Conservation (phyloP, 345 rosid genomes). For the Sisymbrium irio region DNA sequence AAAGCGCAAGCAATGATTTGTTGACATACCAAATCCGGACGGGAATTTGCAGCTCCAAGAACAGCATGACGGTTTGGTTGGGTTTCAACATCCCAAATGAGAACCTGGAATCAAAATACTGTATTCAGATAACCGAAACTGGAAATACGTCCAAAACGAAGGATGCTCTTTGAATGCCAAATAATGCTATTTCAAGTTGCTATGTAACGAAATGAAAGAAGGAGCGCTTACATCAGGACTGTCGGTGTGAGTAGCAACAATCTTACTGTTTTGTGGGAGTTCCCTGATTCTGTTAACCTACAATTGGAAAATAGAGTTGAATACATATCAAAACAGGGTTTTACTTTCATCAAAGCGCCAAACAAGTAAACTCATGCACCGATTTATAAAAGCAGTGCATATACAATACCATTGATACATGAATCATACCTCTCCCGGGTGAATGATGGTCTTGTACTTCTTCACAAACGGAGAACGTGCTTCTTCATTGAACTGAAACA, state of each 20-base stretch:
- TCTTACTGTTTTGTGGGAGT: slow-evolving; percentile 87
- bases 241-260: slow-evolving; percentile 99
- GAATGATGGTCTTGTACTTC: slow-evolving; percentile 98
- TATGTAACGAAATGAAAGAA: not conserved
- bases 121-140: slow-evolving; percentile 11
- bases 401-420: not conserved
- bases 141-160: not conserved
- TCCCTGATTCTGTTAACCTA: slow-evolving; percentile 99
- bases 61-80: slow-evolving; percentile 99
- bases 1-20: slow-evolving; percentile 4
- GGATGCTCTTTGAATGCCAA: slow-evolving; percentile 11
- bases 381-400: slow-evolving; percentile 15
- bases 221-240: slow-evolving; percentile 76
- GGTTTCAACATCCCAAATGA: slow-evolving; percentile 98
- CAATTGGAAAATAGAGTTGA: not conserved
- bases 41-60: slow-evolving; percentile 87
- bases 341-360: not conserved
- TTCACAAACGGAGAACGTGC: slow-evolving; percentile 98
- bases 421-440: slow-evolving; percentile 91
- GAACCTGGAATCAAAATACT: slow-evolving; percentile 54
- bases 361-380: not conserved
- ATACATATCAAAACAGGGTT: not conserved
- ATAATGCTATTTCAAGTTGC: not conserved
- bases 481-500: slow-evolving; percentile 93
- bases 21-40: slow-evolving; percentile 82